Evolutionary conservation across 1,284 basidiomycete species (phyloP), one percentile per base, ranked within the genome.

Genomic region (Ceratobasidium sp.): DNA sequence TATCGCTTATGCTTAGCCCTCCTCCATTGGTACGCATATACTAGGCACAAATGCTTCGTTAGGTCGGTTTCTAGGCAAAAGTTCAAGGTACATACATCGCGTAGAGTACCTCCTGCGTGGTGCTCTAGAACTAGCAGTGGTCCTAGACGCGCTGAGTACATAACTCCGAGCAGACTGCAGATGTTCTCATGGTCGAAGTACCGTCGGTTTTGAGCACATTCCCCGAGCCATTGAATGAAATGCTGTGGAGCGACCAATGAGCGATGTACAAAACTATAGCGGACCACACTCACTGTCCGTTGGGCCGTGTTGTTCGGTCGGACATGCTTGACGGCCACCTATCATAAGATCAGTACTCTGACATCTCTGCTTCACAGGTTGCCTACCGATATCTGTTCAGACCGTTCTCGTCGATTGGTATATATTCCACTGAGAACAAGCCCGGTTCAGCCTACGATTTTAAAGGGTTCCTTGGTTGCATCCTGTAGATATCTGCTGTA

Each of bases 251-350:
- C 14, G 26, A 28, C 21, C 23, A n/a, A 28, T 46, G 41, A n/a
- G 23, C 23, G 11, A 11, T 11, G 35, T 38, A 11, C 11, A 11
- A 38, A 5, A 11, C 35, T 38, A 11, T 38, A 11, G 35, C 35
- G 35, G 35, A 32, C 11, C 1, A 23, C 1, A 30, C 44, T 30
- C 0, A 62, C 59, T 26, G 59, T 43, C 32, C 46, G 44, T 9
- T 62, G 59, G 23, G 59, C 44, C 5, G 59, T 62, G n/a, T 62
- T 26, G n/a, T 62, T 47, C 1, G 23, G 26, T 28, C 35, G 44
- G 1, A 62, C 59, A n/a, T 44, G 59, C 43, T 62, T 62, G 44
- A 62, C 41, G 6, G 46, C 59, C 26, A 62, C 59, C 59, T 62
- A 47, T 5, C 7, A 11, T 14, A 2, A 18, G 8, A 21, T 47